phyloP scores from a whole-genome alignment of 345 rosid genomes.

The Firmiana major region DNA sequence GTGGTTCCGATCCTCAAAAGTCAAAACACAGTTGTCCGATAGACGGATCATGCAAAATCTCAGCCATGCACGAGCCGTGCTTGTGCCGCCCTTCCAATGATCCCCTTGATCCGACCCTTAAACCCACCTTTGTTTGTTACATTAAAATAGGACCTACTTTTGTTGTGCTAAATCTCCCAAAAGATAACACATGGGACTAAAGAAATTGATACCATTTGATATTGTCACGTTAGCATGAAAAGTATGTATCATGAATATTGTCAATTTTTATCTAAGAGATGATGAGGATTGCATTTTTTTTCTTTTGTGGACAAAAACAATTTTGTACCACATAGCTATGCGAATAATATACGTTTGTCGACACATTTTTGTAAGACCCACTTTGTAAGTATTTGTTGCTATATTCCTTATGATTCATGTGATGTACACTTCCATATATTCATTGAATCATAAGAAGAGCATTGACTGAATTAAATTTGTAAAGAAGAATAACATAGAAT shows the following conservation, averaged over 20 bases:
- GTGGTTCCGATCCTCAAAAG: not conserved
- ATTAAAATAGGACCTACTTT: constrained; percentile 9
- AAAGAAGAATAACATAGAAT: too few species aligned
- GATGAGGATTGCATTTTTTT: not conserved
- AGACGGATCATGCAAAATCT: not conserved
- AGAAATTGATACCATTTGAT: not conserved
- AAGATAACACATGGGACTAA: not conserved
- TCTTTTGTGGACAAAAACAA: constrained; percentile 10
- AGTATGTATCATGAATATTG: not conserved
- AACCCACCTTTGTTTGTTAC: not conserved
- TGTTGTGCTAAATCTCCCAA: not conserved
- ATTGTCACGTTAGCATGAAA: not conserved
- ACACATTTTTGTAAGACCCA: too few species aligned
- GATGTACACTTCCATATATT: too few species aligned
- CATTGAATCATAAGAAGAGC: too few species aligned
- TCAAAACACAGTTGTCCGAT: not conserved
- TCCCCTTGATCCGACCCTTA: constrained; percentile 11
- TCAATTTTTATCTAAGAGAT: not conserved
- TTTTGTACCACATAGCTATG: not conserved
- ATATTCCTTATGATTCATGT: too few species aligned
- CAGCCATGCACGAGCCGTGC: constrained; percentile 12
- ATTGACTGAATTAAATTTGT: too few species aligned
- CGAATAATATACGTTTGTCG: not conserved
- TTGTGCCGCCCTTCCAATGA: constrained; percentile 3
- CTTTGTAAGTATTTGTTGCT: too few species aligned